Base-by-base conservation (phyloP, 176 grass and related monocot species). In the Zoysia japonica region DNA sequence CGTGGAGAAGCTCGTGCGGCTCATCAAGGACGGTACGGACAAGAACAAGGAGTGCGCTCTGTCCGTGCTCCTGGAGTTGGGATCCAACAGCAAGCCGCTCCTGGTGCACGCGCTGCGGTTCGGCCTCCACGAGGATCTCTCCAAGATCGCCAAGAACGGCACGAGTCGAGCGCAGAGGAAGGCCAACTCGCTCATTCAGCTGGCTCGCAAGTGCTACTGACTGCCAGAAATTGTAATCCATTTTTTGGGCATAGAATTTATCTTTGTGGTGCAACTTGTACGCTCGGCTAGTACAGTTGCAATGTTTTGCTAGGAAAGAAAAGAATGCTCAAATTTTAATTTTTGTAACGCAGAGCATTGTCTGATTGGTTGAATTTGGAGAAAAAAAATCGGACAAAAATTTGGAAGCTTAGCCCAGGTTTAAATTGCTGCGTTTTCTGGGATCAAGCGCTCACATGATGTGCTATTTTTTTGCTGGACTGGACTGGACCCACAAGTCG, bases 21-120 rank as follows among this genome's bases (percentile, higher is more conserved):
- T 92, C 5, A 86, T 92, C 54, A 90, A 88, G 78, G 89, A 89
- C 41, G 93, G 93, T 17, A 96, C 82, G 46, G 75, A 82, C 46
- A 96, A 96, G 87, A 96, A 85, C 70, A 92, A 90, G 77, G 93
- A 96, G 83, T 96, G 87, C 17, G 87, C 86, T 67, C 50, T 96
- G 14, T 82, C 90, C 2, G 86, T 96, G 42, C 87, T 96, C 42
- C 89, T 92, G n/a, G 89, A 96, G 70, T 72, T 92, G 65, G 87
- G 86, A 3, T 59, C 81, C n/a, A 81, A 90, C 62, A 85, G 66
- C 72, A 47, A 72, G 70, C 84, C 87, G 46, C 68, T 92, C n/a
- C 67, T 85, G 74, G 68, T 85, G 68, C 67, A 86, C 66, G 89
- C 85, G 12, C 65, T 90, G 38, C 77, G 85, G 38, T 88, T 80